phyloP scores from a whole-genome alignment of 163 green algal species.

The Coccomyxa subellipsoidea region DNA sequence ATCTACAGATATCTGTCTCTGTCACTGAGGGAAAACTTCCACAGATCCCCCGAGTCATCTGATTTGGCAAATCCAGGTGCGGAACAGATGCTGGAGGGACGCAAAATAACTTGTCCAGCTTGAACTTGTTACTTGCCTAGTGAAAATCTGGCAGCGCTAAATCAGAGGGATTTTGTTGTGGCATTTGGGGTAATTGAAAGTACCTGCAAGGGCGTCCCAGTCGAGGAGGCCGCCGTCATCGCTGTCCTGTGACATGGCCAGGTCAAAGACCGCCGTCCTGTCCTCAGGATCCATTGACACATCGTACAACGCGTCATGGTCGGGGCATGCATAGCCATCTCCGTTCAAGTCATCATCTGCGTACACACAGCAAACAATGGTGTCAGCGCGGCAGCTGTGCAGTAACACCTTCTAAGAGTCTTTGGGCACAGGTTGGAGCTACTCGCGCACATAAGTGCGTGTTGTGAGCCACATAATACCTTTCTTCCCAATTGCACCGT shows the following conservation, averaged over 20 bases:
- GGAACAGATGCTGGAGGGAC: too few species aligned
- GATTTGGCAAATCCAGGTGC: too few species aligned
- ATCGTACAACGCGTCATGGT: not conserved
- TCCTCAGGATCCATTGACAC: not conserved
- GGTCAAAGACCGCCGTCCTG: not conserved
- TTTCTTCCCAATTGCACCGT: too few species aligned
- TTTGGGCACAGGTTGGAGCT: not conserved
- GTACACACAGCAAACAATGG: not conserved
- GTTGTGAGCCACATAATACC: too few species aligned
- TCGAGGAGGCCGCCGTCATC: slow-evolving; percentile 1
- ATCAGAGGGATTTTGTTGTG: too few species aligned
- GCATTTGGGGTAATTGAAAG: too few species aligned
- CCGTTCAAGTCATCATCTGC: not conserved
- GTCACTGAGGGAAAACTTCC: too few species aligned
- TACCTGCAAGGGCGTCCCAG: slow-evolving; percentile 1
- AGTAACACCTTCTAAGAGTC: not conserved
- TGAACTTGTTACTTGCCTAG: too few species aligned
- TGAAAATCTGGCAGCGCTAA: too few species aligned
- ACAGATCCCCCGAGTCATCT: too few species aligned
- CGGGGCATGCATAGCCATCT: not conserved
- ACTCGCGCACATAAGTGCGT: not conserved
- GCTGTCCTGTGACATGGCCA: not conserved
- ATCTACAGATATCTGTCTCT: too few species aligned
- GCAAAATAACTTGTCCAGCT: too few species aligned
- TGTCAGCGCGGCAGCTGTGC: not conserved